Percentiles rank a stretch among this genome's conserved stretches.
Conservation (phyloP, 768 basidiomycete genomes). For the Glaciozyma antarctica region DNA sequence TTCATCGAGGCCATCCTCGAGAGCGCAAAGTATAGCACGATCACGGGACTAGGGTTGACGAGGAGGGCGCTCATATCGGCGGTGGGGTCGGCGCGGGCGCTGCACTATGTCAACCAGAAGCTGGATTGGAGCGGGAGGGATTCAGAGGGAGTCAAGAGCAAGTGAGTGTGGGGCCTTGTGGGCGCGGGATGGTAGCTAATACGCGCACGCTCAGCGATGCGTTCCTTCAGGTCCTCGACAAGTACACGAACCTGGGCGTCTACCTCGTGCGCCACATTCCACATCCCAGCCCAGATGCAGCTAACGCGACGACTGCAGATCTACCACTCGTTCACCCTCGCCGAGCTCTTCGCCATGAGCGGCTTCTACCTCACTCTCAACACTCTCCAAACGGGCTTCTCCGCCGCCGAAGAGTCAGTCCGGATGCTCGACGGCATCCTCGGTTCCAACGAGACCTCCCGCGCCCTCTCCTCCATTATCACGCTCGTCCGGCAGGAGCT, state of each 20-base stretch:
- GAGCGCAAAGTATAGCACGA: conserved; percentile 33
- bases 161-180: conserved; percentile 2
- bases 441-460: conserved; percentile 42
- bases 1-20: conserved; percentile 41
- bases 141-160: conserved; percentile 21
- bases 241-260: conserved; percentile 41
- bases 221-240: conserved; percentile 40
- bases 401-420: conserved; percentile 36
- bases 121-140: conserved; percentile 34
- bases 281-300: not conserved
- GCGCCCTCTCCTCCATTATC: conserved; percentile 40
- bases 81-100: conserved; percentile 38
- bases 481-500: conserved; percentile 39
- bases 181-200: too few relatives aligned
- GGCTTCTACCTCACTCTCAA: conserved; percentile 40
- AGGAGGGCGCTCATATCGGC: conserved; percentile 39
- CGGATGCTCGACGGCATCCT: conserved; percentile 37
- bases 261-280: conserved; percentile 34
- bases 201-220: conserved; percentile 24
- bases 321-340: conserved; percentile 41
- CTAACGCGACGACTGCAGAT: conserved; percentile 10
- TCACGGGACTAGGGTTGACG: conserved; percentile 36
- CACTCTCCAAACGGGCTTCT: conserved; percentile 36
- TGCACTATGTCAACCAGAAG: conserved; percentile 34
- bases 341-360: conserved; percentile 43